Percentiles rank a stretch among this genome's conserved stretches.
These are phyloP conservation scores for Carex parvula DNA, from an alignment of 176 grass and related monocot species.

Conservation along the genomic window DNA sequence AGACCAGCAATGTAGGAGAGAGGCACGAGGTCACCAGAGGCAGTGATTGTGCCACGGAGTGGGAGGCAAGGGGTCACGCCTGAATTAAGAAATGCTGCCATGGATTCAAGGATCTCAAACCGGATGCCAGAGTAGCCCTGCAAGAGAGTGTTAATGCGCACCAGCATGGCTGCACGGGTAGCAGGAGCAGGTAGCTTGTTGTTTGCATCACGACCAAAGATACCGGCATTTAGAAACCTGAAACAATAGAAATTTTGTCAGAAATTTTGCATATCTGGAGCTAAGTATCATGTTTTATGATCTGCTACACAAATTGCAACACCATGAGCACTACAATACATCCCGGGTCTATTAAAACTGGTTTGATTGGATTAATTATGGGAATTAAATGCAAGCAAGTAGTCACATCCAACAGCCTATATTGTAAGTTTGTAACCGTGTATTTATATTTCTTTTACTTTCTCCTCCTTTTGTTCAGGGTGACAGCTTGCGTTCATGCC, in stretches of 20 bases:
- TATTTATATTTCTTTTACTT: neutral
- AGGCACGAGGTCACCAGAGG: slow-evolving; percentile 70
- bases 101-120: slow-evolving; percentile 83
- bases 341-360: neutral
- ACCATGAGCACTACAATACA: neutral
- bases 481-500: slow-evolving; percentile 16
- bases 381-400: neutral
- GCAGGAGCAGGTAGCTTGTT: slow-evolving; percentile 58
- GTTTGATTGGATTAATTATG: slow-evolving; percentile 2
- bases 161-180: slow-evolving; percentile 66
- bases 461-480: neutral
- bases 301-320: slow-evolving; percentile 1
- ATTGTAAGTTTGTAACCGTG: neutral
- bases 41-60: slow-evolving; percentile 73
- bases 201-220: slow-evolving; percentile 55
- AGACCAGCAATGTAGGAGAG: slow-evolving; percentile 82
- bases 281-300: slow-evolving; percentile 14
- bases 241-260: neutral
- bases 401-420: neutral
- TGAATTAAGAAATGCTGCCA: slow-evolving; percentile 69
- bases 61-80: slow-evolving; percentile 73
- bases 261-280: neutral
- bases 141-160: slow-evolving; percentile 81
- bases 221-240: slow-evolving; percentile 70
- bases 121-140: slow-evolving; percentile 89